phyloP scores from a whole-genome alignment of 345 rosid species.

The Brassica juncea region DNA sequence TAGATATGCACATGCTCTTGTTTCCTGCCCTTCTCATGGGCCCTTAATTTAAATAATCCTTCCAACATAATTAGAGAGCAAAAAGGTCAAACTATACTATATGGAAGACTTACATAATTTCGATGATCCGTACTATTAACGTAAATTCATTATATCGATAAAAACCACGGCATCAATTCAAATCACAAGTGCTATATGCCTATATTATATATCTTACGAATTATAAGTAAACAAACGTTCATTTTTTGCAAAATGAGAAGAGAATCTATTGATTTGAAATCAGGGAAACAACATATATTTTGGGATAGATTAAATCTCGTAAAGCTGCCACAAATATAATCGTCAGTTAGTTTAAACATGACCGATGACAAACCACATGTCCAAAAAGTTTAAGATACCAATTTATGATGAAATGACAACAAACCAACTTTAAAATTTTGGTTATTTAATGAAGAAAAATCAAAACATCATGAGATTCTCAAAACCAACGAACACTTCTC shows the following conservation, averaged over 20 bases:
- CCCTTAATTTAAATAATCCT: constrained; percentile 34
- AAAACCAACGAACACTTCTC: not conserved
- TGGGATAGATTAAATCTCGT: not conserved
- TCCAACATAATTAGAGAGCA: constrained; percentile 39
- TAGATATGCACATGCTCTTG: constrained; percentile 41
- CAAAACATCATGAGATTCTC: not conserved
- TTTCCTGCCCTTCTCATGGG: constrained; percentile 38
- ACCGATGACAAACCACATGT: constrained; percentile 30
- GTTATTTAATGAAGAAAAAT: too few relatives aligned
- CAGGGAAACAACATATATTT: not conserved
- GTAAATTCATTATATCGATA: not conserved
- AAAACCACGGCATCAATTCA: constrained; percentile 1
- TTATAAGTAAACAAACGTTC: not conserved
- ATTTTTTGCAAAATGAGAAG: not conserved
- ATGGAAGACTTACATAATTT: constrained; percentile 13
- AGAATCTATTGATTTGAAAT: not conserved
- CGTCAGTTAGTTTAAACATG: constrained; percentile 22
- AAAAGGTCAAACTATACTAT: constrained; percentile 18
- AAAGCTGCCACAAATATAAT: constrained; percentile 9
- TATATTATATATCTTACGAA: not conserved
- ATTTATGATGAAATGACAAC: constrained; percentile 28
- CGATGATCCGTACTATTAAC: not conserved
- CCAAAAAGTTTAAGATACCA: not conserved
- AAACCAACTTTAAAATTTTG: constrained; percentile 6
- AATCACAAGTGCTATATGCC: too few relatives aligned